These are phyloP conservation scores for Suillus luteus DNA, from an alignment of 768 basidiomycete genomes.

Conservation along the genomic window DNA sequence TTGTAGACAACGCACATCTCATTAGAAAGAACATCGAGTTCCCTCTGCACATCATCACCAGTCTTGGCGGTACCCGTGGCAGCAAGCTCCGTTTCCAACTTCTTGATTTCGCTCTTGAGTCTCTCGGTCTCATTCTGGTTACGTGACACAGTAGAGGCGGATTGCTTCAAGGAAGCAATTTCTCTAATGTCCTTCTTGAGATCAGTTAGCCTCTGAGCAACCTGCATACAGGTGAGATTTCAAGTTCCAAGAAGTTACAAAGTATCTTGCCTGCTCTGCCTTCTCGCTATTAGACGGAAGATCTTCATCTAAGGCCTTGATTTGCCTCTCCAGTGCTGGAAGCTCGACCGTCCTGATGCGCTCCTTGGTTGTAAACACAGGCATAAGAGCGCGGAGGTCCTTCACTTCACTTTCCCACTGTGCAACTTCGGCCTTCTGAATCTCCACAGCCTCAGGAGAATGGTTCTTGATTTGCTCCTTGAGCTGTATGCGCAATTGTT, in stretches of 20 bases:
- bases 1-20: conserved; percentile 58
- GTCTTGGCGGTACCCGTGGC: conserved; percentile 79
- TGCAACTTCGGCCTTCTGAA: conserved; percentile 47
- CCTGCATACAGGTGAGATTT: conserved; percentile 37
- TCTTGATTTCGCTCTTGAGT: conserved; percentile 59
- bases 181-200: conserved; percentile 65
- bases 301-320: conserved; percentile 55
- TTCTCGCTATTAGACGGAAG: conserved; percentile 51
- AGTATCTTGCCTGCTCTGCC: conserved; percentile 61
- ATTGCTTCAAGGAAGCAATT: conserved; percentile 58
- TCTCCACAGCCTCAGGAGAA: conserved; percentile 45
- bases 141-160: conserved; percentile 58
- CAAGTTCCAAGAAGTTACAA: conserved; percentile 9
- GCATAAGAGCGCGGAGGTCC: conserved; percentile 58
- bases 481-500: conserved; percentile 45
- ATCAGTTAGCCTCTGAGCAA: conserved; percentile 49
- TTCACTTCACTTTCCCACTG: conserved; percentile 64
- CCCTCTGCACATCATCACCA: conserved; percentile 79
- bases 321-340: conserved; percentile 61
- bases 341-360: conserved; percentile 64
- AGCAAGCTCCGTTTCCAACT: conserved; percentile 69
- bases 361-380: conserved; percentile 53
- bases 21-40: conserved; percentile 63
- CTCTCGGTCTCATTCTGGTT: conserved; percentile 59
- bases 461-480: conserved; percentile 60